A percentile compares a stretch with the other conserved stretches of the same genome.
Evolutionary conservation across 495 filamentous ascomycete genomes (phyloP).

Genomic region (Penicillium mononematosum): DNA sequence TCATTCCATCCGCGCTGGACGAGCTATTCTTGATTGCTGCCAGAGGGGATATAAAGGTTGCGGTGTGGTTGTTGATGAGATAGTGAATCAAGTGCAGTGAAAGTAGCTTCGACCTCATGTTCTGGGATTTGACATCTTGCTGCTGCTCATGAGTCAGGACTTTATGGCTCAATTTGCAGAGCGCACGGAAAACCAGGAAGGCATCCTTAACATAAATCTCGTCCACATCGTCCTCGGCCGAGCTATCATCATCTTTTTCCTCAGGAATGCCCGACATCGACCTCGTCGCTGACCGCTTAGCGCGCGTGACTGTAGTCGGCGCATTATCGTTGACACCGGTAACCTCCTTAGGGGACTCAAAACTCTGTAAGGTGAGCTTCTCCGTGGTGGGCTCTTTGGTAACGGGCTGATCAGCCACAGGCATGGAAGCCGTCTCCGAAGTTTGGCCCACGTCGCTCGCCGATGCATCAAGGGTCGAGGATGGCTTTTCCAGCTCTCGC

Average conservation of each 20-base stretch:
- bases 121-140: slow-evolving; percentile 85
- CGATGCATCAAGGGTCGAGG: slow-evolving; percentile 21
- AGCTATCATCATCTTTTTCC: slow-evolving; percentile 49
- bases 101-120: slow-evolving; percentile 95
- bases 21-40: slow-evolving; percentile 89
- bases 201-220: slow-evolving; percentile 96
- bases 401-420: slow-evolving; percentile 54
- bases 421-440: slow-evolving; percentile 50
- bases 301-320: slow-evolving; percentile 84
- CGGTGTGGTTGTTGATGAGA: slow-evolving; percentile 84
- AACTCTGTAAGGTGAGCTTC: slow-evolving; percentile 92
- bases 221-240: slow-evolving; percentile 85
- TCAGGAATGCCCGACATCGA: slow-evolving; percentile 52
- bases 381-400: slow-evolving; percentile 57
- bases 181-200: slow-evolving; percentile 93
- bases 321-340: slow-evolving; percentile 86
- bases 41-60: slow-evolving; percentile 82
- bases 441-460: slow-evolving; percentile 45
- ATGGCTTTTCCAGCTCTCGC: slow-evolving; percentile 41
- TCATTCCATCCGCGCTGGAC: slow-evolving; percentile 77
- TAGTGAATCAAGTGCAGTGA: slow-evolving; percentile 93
- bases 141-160: slow-evolving; percentile 83
- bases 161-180: slow-evolving; percentile 97
- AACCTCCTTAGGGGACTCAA: slow-evolving; percentile 94
- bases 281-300: slow-evolving; percentile 58